Base-by-base conservation (phyloP, 1,284 basidiomycete genomes). In the Cutaneotrichosporon cavernicola region DNA sequence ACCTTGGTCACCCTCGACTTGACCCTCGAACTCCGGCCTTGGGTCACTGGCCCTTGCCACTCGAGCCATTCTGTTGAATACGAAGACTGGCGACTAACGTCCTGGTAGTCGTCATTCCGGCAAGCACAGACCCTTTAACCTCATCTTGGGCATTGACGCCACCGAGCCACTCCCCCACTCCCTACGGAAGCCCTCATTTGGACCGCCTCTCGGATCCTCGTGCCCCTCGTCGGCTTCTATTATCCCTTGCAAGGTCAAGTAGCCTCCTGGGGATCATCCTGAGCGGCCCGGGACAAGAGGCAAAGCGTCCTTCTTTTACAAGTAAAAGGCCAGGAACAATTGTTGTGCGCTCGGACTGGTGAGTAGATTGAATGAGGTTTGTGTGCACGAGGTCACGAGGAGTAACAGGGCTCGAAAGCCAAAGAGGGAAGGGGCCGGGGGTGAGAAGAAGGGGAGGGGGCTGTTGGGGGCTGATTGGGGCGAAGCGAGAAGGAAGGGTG, bases 91-190 rank as follows among this genome's bases (percentile, higher is more conserved):
- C 26, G 26, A 26, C 26, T 26, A 26, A 26, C 26, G 26, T 26
- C 13, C 43, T 18, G 43, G 16, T n/a, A 43, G 43, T 9, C 43
- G 43, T 46, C 18, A 18, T 18, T 46, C 43, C 43, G 43, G 3
- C 16, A 46, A 18, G 43, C 49, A 30, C 22, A 22, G 10, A 11
- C 30, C 49, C 5, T 10, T 22, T 26, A 11, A 21, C 30, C 49
- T 51, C 49, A 30, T 51, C 49, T 51, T 51, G 49, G 43, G 11
- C 49, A 51, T 30, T 16, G 49, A 51, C 49, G 49, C 49, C 49
- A 55, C 34, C 30, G 31, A n/a, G 18, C 16, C 26, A 26, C 26
- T 26, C 26, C 26, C 26, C 26, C 26, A 26, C 5, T 7, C 43
- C 43, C 43, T 46, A n/a, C 43, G 3, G 7, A 18, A 46, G 43